Evolutionary conservation across 176 grass and related monocot species (phyloP).

Genomic region (Oryza punctata): DNA sequence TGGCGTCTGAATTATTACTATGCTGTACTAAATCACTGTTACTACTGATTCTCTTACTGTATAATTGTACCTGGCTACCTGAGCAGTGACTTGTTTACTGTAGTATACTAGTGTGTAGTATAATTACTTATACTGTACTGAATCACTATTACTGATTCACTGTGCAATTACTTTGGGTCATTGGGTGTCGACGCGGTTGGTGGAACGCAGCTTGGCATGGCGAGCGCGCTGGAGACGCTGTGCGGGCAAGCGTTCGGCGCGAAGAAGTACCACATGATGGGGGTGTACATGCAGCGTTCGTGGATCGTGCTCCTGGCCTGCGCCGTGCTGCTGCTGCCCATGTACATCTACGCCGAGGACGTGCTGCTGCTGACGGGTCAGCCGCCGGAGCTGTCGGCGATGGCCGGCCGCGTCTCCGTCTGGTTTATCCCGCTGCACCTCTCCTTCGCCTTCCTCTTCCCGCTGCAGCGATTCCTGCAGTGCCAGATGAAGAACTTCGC

Average conservation of each 20-base stretch:
- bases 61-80: too few species aligned
- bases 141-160: not conserved
- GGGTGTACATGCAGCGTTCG: constrained; percentile 94
- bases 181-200: too few species aligned
- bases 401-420: constrained; percentile 60
- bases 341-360: constrained; percentile 79
- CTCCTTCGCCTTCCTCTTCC: constrained; percentile 92
- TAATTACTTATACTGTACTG: not conserved
- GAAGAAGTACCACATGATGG: constrained; percentile 87
- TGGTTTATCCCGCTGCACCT: constrained; percentile 98
- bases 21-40: not conserved
- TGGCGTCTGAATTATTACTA: too few species aligned
- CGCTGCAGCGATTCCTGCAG: constrained; percentile 89
- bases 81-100: too few species aligned
- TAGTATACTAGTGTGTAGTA: too few species aligned
- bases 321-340: constrained; percentile 72
- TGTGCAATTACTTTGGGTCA: too few species aligned
- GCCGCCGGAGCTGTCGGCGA: constrained; percentile 61
- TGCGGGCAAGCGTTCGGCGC: constrained; percentile 74
- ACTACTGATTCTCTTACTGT: too few species aligned
- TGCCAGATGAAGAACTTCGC: constrained; percentile 86
- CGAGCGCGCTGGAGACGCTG: constrained; percentile 68
- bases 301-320: constrained; percentile 85
- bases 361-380: constrained; percentile 73
- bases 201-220: constrained; percentile 58